Evolutionary conservation across 2,329 filamentous ascomycete species (phyloP), one percentile per base, ranked within the genome.

Genomic region (Diaporthe ampelina): DNA sequence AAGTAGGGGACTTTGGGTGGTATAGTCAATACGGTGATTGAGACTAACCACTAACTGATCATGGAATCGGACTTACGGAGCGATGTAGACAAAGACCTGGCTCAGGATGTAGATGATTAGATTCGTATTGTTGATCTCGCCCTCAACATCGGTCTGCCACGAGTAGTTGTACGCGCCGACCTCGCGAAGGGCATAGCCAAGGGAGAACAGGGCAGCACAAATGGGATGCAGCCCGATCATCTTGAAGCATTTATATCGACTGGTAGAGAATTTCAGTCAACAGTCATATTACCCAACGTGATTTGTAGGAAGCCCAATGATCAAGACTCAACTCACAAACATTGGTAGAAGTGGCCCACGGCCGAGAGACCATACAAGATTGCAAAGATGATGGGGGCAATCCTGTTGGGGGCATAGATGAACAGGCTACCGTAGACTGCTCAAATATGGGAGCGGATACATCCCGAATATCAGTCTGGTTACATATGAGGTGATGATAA

Each of bases 391-490:
- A 90, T 84, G 0, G 90, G 88, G 0, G 88, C 88, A 7, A 76
- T 83, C 78, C 89, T 88, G 79, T 88, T 89, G 0, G 90, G 90
- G 19, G 85, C 85, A 75, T 91, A 91, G 77, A 86, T 79, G 73
- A 81, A 86, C 26, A 85, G 78, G 74, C 84, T 86, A 15, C 50
- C 50, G 17, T 54, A 54, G 15, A 54, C 50, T 54, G 24, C 4
- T 29, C 50, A 54, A 10, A 29, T 24, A 24, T 9, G 45, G 21
- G 45, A 24, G 10, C 0, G 1, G 19, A 29, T 15, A 15, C 4
- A 54, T 54, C 11, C 10, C 48, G 19, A 17, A 13, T 24, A 1
- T 17, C 9, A 52, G 48, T 52, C n/a, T 26, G n/a, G n/a, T 11
- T 52, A n/a, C n/a, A 15, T n/a, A 26, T 15, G n/a, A 0, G 9